phyloP scores from a whole-genome alignment of 75 land plant species.

The Selaginella moellendorffii region DNA sequence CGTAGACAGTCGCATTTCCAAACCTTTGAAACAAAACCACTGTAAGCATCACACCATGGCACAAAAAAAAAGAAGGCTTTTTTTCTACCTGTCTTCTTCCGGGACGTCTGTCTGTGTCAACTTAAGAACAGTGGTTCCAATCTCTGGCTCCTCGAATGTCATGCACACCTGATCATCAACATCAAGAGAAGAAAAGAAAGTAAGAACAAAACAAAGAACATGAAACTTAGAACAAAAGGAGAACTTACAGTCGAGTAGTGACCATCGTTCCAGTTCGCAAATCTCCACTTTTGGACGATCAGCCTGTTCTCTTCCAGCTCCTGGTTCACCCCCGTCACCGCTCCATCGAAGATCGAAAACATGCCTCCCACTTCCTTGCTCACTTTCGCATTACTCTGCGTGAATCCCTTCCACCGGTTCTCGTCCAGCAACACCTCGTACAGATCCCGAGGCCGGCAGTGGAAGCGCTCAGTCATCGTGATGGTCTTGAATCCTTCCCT shows the following conservation, averaged over 20 bases:
- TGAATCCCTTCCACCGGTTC: slow-evolving; percentile 91
- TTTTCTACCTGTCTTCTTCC: slow-evolving; percentile 94
- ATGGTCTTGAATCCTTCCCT: slow-evolving; percentile 91
- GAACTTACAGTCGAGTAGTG: slow-evolving; percentile 49
- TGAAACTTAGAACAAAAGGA: no score
- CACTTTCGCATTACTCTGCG: slow-evolving; percentile 85
- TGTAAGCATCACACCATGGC: not conserved
- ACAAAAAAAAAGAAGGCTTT: no score
- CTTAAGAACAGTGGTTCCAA: slow-evolving; percentile 63
- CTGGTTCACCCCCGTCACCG: slow-evolving; percentile 61
- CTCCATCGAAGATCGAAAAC: slow-evolving; percentile 83
- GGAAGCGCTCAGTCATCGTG: slow-evolving; percentile 58
- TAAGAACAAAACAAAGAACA: no score
- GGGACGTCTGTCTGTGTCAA: slow-evolving; percentile 72
- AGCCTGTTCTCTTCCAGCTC: slow-evolving; percentile 63
- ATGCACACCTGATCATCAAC: slow-evolving; percentile 66
- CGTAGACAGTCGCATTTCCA: slow-evolving; percentile 87
- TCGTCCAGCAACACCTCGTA: slow-evolving; percentile 79
- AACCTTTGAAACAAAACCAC: slow-evolving; percentile 33
- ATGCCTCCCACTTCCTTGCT: slow-evolving; percentile 82
- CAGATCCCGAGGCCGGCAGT: slow-evolving; percentile 58
- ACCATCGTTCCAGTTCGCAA: slow-evolving; percentile 85
- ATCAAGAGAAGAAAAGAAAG: no score
- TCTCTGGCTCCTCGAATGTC: slow-evolving; percentile 79
- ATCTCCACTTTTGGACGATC: slow-evolving; percentile 90